Percentiles rank a stretch among this genome's conserved stretches.
Evolutionary conservation across 108 stramenopile genomes (phyloP).

Genomic region (Cylindrotheca closterium): DNA sequence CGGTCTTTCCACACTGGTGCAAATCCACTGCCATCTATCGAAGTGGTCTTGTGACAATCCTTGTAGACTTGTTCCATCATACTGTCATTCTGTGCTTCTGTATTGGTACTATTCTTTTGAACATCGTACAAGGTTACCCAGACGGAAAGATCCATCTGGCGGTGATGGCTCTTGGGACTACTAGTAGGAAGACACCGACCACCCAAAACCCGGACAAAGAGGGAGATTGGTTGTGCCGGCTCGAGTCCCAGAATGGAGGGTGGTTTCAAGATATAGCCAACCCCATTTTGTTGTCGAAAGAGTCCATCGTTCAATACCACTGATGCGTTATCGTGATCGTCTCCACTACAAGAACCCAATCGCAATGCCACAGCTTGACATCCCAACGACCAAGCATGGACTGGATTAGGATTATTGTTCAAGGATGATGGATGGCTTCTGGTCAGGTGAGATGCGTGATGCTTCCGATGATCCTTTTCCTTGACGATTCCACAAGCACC

Average conservation of each 20-base stretch:
- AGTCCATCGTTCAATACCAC: slow-evolving; percentile 87
- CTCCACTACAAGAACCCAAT: slow-evolving; percentile 77
- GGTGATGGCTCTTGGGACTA: no score
- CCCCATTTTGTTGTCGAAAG: slow-evolving; percentile 82
- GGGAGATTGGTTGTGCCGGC: neutral
- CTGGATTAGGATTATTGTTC: slow-evolving; percentile 89
- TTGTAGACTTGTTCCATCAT: slow-evolving; percentile 33
- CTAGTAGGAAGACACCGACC: slow-evolving; percentile 80
- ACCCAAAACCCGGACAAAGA: slow-evolving; percentile 56
- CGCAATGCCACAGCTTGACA: slow-evolving; percentile 92
- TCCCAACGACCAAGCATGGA: slow-evolving; percentile 87
- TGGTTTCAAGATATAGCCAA: slow-evolving; percentile 93
- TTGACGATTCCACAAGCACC: no score
- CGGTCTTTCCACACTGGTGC: slow-evolving; percentile 74
- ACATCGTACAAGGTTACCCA: slow-evolving; percentile 68
- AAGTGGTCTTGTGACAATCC: slow-evolving; percentile 29
- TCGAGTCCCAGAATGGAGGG: slow-evolving; percentile 21
- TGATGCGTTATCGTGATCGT: slow-evolving; percentile 75
- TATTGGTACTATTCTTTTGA: slow-evolving; percentile 19
- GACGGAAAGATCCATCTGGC: slow-evolving; percentile 81
- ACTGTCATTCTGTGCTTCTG: slow-evolving; percentile 1
- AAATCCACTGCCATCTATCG: slow-evolving; percentile 70
- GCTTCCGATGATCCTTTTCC: slow-evolving; percentile 75
- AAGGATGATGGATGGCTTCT: slow-evolving; percentile 86
- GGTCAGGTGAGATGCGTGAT: slow-evolving; percentile 74